Base-by-base conservation (phyloP, 73 alveolate genomes). In the Tetrahymena elliotti region DNA sequence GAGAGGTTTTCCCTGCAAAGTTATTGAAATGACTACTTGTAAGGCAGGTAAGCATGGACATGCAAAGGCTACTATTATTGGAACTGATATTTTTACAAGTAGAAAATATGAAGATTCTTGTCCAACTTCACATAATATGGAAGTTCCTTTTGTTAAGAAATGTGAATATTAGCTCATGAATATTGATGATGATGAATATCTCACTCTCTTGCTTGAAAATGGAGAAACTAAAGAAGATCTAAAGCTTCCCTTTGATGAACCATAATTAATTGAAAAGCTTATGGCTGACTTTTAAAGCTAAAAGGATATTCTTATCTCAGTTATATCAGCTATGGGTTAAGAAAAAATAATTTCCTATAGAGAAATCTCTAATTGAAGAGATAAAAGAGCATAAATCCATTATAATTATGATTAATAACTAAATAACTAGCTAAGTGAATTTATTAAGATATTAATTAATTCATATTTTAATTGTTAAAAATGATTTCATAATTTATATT, bases 21-120 rank as follows among this genome's bases (percentile, higher is more conserved):
- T 98, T 93, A 97, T 97, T 15, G 98, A 97, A 82, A 94, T 95
- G 95, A 93, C 98, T 52, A 97, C 98, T 38, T 97, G 99, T 93
- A 98, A 98, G 94, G 97, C 97, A 33, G 99, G 99, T 95, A 98
- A 98, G 98, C 99, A 98, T 93, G 99, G 99, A 27, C 96, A 97
- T 31, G 99, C 99, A 96, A 98, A 98, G 96, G 99, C 99, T 82
- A 96, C 96, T 93, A 95, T 98, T 94, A 96, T 98, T 38, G 99
- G 99, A 93, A 98, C 96, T 36, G 99, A 98, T 88, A 98, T 98
- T 96, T 98, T 98, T 98, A 96, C 98, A n/a, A 93, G 96, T 4
- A 98, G 98, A 95, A 98, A 98, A 53, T 94, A 96, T 92, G 98
- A 97, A 97, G 98, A 97, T 96, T 96, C 98, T 52, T 96, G 96